phyloP scores from a whole-genome alignment of 768 basidiomycete species.

The Collybiopsis confluens region DNA sequence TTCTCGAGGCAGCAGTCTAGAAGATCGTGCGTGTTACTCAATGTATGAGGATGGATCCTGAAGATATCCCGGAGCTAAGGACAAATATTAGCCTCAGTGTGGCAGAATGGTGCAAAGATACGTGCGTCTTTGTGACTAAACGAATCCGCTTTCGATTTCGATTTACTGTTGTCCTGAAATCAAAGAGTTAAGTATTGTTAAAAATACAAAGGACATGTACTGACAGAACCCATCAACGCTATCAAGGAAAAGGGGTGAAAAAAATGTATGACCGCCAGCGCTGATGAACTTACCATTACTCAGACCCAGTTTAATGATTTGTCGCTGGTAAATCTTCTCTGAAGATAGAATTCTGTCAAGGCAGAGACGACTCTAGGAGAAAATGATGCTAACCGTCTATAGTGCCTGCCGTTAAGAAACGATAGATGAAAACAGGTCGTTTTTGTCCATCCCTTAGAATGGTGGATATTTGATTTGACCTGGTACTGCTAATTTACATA shows the following conservation, averaged over 20 bases:
- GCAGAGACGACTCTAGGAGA: not conserved
- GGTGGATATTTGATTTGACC: slow-evolving; percentile 5
- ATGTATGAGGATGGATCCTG: slow-evolving; percentile 72
- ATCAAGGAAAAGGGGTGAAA: not conserved
- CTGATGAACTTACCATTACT: slow-evolving; percentile 70
- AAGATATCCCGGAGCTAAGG: slow-evolving; percentile 87
- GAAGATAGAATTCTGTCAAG: slow-evolving; percentile 8
- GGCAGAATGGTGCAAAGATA: slow-evolving; percentile 8
- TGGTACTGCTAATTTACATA: slow-evolving; percentile 27
- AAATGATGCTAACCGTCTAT: slow-evolving; percentile 66
- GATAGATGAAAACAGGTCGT: slow-evolving; percentile 83
- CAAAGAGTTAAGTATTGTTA: not conserved
- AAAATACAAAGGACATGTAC: slow-evolving; percentile 7
- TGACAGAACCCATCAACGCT: slow-evolving; percentile 74
- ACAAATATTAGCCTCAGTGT: slow-evolving; percentile 8
- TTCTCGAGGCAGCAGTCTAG: slow-evolving; percentile 69
- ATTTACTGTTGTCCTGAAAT: slow-evolving; percentile 29
- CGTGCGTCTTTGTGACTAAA: slow-evolving; percentile 83
- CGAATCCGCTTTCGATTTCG: slow-evolving; percentile 72
- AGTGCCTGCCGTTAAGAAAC: slow-evolving; percentile 80
- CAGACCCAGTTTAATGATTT: slow-evolving; percentile 89
- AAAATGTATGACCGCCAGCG: slow-evolving; percentile 9
- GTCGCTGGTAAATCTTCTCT: slow-evolving; percentile 93
- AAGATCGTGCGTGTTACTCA: slow-evolving; percentile 91
- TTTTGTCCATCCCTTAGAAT: slow-evolving; percentile 85